A percentile compares a stretch with the other conserved stretches of the same genome.
Evolutionary conservation across 352 stramenopile genomes (phyloP).

Genomic region (Blastocystis sp.): DNA sequence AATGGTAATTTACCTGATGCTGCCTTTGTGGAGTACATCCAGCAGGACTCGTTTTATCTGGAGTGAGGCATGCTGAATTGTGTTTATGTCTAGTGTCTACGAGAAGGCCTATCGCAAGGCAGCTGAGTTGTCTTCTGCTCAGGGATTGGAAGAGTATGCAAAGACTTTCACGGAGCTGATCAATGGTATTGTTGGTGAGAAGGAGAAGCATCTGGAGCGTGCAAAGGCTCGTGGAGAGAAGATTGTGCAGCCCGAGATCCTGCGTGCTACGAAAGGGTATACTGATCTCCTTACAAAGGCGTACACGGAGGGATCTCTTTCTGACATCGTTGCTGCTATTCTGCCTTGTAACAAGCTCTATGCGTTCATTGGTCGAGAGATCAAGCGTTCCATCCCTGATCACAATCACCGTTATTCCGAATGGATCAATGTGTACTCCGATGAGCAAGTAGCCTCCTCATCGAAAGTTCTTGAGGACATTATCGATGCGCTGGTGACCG

Average conservation of each 20-base stretch:
- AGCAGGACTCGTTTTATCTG: slow-evolving; percentile 61
- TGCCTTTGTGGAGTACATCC: slow-evolving; percentile 58
- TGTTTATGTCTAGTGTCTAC: slow-evolving; percentile 33
- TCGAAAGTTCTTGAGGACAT: slow-evolving; percentile 13
- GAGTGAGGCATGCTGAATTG: neutral
- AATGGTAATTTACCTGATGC: slow-evolving; percentile 22
- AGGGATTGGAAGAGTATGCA: neutral
- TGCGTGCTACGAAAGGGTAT: slow-evolving; percentile 47
- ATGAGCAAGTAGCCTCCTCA: neutral
- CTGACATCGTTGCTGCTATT: slow-evolving; percentile 42
- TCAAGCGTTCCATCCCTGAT: slow-evolving; percentile 46
- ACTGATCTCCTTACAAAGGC: slow-evolving; percentile 55
- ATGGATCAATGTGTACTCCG: slow-evolving; percentile 51
- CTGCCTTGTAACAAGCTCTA: slow-evolving; percentile 53
- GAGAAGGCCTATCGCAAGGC: slow-evolving; percentile 60
- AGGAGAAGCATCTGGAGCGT: slow-evolving; percentile 34
- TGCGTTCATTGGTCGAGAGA: slow-evolving; percentile 41
- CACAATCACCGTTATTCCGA: slow-evolving; percentile 47
- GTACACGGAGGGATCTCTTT: slow-evolving; percentile 26
- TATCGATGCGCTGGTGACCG: neutral
- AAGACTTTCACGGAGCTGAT: slow-evolving; percentile 49
- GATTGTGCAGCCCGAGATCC: slow-evolving; percentile 35
- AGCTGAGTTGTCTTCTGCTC: neutral
- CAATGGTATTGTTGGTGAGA: slow-evolving; percentile 29
- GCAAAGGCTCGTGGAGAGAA: slow-evolving; percentile 34